These are phyloP conservation scores for Medicago lupulina DNA, from an alignment of 306 rosid genomes.

Conservation along the genomic window DNA sequence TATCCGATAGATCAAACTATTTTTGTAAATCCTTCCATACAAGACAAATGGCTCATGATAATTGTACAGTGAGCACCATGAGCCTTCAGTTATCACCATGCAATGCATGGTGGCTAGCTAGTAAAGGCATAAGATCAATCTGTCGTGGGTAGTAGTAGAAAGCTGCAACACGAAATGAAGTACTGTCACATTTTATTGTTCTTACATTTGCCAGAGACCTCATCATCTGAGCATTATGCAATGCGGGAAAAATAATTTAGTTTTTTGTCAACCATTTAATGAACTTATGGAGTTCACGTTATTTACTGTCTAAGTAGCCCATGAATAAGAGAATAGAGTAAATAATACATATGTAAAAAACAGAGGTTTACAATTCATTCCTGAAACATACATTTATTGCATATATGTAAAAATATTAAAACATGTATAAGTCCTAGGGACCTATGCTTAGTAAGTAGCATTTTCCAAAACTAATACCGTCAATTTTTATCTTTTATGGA, in stretches of 20 bases:
- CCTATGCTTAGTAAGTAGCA: neutral
- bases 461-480: slow-evolving; percentile 1
- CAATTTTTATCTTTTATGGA: neutral
- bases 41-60: neutral
- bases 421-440: neutral
- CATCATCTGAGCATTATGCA: neutral
- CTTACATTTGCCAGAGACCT: neutral
- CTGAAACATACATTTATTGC: neutral
- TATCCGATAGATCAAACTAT: neutral
- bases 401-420: neutral
- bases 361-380: too few relatives aligned
- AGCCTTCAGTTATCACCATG: neutral
- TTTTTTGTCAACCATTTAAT: neutral
- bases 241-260: neutral
- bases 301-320: neutral
- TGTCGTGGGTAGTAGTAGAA: neutral
- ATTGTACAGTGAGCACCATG: neutral
- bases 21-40: neutral
- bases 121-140: neutral
- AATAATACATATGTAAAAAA: neutral
- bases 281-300: neutral
- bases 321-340: neutral
- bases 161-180: neutral
- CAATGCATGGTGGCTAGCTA: neutral
- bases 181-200: neutral